phyloP scores from a whole-genome alignment of 2,329 filamentous ascomycete species.

The Paecilomyces sp. region DNA sequence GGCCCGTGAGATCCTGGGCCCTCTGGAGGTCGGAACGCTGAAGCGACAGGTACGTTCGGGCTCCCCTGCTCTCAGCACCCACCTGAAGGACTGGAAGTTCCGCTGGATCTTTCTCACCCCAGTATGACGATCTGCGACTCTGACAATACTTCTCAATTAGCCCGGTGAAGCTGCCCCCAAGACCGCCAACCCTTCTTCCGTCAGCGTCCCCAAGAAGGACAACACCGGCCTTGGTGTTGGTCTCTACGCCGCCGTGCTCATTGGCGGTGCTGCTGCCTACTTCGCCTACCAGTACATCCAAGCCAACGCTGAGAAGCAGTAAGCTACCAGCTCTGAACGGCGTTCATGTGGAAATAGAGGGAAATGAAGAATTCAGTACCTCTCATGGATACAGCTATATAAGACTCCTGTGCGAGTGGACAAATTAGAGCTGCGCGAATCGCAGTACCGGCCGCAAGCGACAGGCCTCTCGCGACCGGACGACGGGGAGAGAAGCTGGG shows the following conservation, averaged over 20 bases:
- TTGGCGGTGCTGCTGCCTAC: constrained; percentile 72
- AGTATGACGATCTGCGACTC: not conserved
- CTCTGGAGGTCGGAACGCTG: constrained; percentile 65
- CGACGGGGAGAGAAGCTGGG: not conserved
- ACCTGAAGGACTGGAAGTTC: not conserved
- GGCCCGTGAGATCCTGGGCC: constrained; percentile 85
- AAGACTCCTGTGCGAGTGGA: not conserved
- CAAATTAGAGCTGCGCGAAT: not conserved
- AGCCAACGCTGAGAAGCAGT: constrained; percentile 17
- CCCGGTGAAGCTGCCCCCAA: constrained; percentile 72
- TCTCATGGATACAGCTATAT: not conserved
- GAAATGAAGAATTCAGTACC: not conserved
- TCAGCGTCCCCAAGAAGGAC: constrained; percentile 18
- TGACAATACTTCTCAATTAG: constrained; percentile 25
- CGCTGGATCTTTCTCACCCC: not conserved
- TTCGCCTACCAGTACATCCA: constrained; percentile 80
- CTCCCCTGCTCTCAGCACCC: not conserved
- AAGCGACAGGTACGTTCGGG: constrained; percentile 63
- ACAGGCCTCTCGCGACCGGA: not conserved
- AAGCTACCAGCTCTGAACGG: not conserved
- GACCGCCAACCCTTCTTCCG: constrained; percentile 43
- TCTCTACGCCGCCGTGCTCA: constrained; percentile 71
- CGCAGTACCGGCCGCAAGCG: not conserved
- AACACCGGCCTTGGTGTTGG: constrained; percentile 59
- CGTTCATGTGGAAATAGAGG: not conserved